Base-by-base conservation (phyloP, 495 filamentous ascomycete species). In the Penicillium antarcticum region DNA sequence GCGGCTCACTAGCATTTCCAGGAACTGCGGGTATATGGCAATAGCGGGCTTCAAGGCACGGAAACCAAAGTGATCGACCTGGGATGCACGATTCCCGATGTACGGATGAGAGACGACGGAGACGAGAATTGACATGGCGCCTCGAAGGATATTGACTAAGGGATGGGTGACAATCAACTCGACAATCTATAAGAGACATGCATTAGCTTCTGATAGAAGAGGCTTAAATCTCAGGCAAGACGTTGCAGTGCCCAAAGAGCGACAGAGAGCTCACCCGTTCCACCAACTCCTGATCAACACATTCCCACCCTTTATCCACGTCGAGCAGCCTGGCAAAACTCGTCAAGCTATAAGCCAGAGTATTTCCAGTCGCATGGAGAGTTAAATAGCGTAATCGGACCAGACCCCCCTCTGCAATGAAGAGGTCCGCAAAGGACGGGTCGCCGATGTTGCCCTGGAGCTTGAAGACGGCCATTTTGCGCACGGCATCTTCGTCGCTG, bases 381-480 rank as follows among this genome's bases (percentile, higher is more conserved):
- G 87, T 87, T 38, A 97, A 75, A 49, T 89, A 84, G 24, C 90
- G 82, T 52, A 99, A 74, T 53, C 89, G 85, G 51, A 80, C 78
- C 40, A 97, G 72, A 7, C 94, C 94, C 38, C 91, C 95, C 52
- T 90, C 87, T 12, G 84, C 80, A 18, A 97, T 96, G 74, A 97
- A 99, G 49, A 92, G 80, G 66, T 97, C 95, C 37, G 94, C 95
- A 65, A 99, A 97, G 42, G 91, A 89, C 4, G 94, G 94, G 66
- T 99, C 95, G 60, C 89, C 90, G 62, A 99, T 96, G 52, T 85
- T 89, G 35, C 83, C 80, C 69, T 99, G 94, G 34, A 99, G 83
- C 70, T 95, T 96, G 80, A 99, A 99, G 51, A 91, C 95, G 11
- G 94, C 94, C 90, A 96, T 97, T 76, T 99, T 99, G 58, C 94